Conservation (phyloP, 2,329 filamentous ascomycete genomes). For the Botrytis elliptica region DNA sequence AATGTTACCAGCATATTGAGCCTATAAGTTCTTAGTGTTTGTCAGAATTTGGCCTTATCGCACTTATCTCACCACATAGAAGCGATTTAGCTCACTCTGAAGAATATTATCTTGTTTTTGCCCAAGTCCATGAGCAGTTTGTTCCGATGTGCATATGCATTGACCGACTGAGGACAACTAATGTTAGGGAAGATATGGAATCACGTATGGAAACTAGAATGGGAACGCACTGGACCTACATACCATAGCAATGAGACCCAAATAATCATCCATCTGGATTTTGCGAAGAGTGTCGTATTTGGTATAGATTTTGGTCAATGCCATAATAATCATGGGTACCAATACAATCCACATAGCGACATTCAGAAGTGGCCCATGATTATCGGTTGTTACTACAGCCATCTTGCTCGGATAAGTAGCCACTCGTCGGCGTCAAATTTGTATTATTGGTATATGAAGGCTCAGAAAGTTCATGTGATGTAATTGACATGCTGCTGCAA, state of each 20-base stretch:
- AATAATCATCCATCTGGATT: conserved; percentile 11
- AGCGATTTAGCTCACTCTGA: background rate
- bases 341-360: conserved; percentile 18
- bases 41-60: background rate
- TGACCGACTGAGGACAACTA: conserved; percentile 9
- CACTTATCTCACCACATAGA: background rate
- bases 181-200: background rate
- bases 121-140: conserved; percentile 5
- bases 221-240: background rate
- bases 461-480: background rate
- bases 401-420: background rate
- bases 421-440: background rate
- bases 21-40: background rate
- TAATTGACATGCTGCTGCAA: background rate
- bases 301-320: conserved; percentile 10
- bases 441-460: no score
- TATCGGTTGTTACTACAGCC: conserved; percentile 7
- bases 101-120: background rate
- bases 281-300: conserved; percentile 1
- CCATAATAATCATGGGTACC: conserved; percentile 16
- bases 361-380: conserved; percentile 17
- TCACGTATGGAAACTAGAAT: background rate
- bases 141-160: background rate
- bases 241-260: conserved; percentile 8
- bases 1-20: conserved; percentile 10